phyloP scores from a whole-genome alignment of 2,329 filamentous ascomycete genomes.

The Periconia macrospinosa region DNA sequence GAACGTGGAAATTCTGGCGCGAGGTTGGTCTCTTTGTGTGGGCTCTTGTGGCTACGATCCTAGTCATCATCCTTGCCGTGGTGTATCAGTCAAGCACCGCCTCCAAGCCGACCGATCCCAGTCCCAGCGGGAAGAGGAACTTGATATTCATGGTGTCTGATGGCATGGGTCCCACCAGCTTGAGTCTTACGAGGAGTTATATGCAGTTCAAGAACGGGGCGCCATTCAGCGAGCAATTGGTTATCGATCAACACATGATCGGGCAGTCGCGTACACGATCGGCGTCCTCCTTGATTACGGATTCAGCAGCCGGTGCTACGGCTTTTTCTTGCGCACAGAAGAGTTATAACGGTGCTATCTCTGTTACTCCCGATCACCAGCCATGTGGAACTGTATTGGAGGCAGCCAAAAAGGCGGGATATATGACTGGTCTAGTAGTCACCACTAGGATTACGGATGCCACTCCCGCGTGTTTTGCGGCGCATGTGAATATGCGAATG shows the following conservation, averaged over 20 bases:
- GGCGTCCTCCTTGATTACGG: slow-evolving; percentile 82
- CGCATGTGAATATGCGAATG: slow-evolving; percentile 76
- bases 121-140: slow-evolving; percentile 73
- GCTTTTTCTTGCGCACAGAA: slow-evolving; percentile 92
- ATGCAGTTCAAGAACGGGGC: slow-evolving; percentile 75
- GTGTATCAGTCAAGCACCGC: slow-evolving; percentile 67
- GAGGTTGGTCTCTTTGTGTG: slow-evolving; percentile 79
- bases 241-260: slow-evolving; percentile 86
- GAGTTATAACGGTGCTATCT: slow-evolving; percentile 96
- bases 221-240: slow-evolving; percentile 73
- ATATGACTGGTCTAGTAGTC: slow-evolving; percentile 90
- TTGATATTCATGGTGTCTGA: slow-evolving; percentile 99
- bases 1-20: slow-evolving; percentile 63
- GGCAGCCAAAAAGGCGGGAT: slow-evolving; percentile 88
- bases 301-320: slow-evolving; percentile 95
- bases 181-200: slow-evolving; percentile 84
- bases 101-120: slow-evolving; percentile 21
- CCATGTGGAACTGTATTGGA: slow-evolving; percentile 93
- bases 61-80: slow-evolving; percentile 79
- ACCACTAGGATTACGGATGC: slow-evolving; percentile 95
- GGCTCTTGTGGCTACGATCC: slow-evolving; percentile 78
- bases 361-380: slow-evolving; percentile 78
- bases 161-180: slow-evolving; percentile 93
- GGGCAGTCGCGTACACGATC: slow-evolving; percentile 87
- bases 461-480: slow-evolving; percentile 91